A percentile compares a stretch with the other conserved stretches of the same genome.
These are phyloP conservation scores for Beauveria asiatica DNA, from an alignment of 2,329 filamentous ascomycete genomes.

Conservation along the genomic window DNA sequence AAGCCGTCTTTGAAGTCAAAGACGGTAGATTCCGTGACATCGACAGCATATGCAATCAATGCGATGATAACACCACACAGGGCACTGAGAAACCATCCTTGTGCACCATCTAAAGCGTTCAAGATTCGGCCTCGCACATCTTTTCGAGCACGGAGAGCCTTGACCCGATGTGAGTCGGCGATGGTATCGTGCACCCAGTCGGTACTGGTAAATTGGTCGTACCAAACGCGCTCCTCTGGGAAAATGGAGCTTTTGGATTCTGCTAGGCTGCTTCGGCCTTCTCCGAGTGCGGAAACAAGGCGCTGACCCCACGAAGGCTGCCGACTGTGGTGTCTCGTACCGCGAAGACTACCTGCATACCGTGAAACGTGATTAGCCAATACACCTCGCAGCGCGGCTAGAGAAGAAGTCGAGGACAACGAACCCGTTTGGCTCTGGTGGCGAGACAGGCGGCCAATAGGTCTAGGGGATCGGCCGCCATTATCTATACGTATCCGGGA, in stretches of 20 bases:
- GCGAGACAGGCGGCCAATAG: slow-evolving; percentile 21
- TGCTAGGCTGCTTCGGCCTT: slow-evolving; percentile 47
- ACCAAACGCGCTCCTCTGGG: slow-evolving; percentile 87
- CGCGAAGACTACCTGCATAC: slow-evolving; percentile 27
- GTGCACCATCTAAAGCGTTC: slow-evolving; percentile 73
- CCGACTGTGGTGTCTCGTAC: slow-evolving; percentile 44
- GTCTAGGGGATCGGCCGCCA: slow-evolving; percentile 20
- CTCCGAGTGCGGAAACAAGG: slow-evolving; percentile 52
- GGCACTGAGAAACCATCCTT: slow-evolving; percentile 91
- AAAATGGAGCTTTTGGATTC: slow-evolving; percentile 60
- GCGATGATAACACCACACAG: slow-evolving; percentile 83
- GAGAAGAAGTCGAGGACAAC: slow-evolving; percentile 7
- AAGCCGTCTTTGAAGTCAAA: slow-evolving; percentile 92
- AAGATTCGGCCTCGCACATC: slow-evolving; percentile 75
- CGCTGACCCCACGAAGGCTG: slow-evolving; percentile 52
- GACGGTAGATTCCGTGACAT: slow-evolving; percentile 73
- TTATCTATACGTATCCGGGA: slow-evolving; percentile 35
- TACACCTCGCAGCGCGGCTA: not conserved
- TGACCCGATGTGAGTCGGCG: slow-evolving; percentile 82
- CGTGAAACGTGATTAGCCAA: not conserved
- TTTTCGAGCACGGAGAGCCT: slow-evolving; percentile 70
- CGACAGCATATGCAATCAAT: slow-evolving; percentile 76
- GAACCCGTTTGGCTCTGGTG: slow-evolving; percentile 39
- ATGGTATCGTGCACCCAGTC: slow-evolving; percentile 99
- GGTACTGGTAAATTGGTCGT: slow-evolving; percentile 95